Percentiles rank a stretch among this genome's conserved stretches.
Evolutionary conservation across 2,329 filamentous ascomycete species (phyloP).

Genomic region (Celoporthe dispersa): DNA sequence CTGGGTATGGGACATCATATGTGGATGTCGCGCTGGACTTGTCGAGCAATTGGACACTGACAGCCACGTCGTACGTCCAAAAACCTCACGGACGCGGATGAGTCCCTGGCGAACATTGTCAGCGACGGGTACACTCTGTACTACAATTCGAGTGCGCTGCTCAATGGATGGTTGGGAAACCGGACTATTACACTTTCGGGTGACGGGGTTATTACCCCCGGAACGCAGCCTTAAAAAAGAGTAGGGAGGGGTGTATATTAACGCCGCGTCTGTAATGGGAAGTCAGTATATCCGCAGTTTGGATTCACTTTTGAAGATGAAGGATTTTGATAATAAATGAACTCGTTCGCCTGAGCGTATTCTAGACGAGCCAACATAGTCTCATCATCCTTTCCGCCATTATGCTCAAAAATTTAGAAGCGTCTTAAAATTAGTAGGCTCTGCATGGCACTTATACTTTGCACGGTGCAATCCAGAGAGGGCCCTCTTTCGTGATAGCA

Average conservation of each 20-base stretch:
- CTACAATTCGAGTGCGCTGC: constrained; percentile 27
- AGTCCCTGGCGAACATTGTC: constrained; percentile 24
- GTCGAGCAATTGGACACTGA: constrained; percentile 32
- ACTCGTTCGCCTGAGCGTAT: no score
- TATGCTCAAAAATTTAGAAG: no score
- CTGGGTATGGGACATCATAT: constrained; percentile 23
- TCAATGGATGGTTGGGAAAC: constrained; percentile 23
- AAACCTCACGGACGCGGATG: constrained; percentile 30
- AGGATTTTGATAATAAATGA: no score
- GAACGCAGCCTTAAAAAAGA: background rate
- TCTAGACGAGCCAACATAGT: no score
- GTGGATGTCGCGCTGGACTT: constrained; percentile 27
- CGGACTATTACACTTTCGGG: constrained; percentile 17
- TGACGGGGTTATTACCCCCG: constrained; percentile 9
- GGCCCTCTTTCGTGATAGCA: no score
- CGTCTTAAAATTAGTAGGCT: no score
- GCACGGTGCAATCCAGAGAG: no score
- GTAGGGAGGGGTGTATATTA: background rate
- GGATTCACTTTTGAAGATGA: no score
- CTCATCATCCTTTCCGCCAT: no score
- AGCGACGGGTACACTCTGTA: constrained; percentile 29
- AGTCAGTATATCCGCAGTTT: no score
- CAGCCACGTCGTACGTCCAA: constrained; percentile 28
- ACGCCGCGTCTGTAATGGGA: no score
- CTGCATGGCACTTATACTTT: no score